Percentiles rank a stretch among this genome's conserved stretches.
Conservation (phyloP, 139 green algal species). For the Monoraphidium neglectum region DNA sequence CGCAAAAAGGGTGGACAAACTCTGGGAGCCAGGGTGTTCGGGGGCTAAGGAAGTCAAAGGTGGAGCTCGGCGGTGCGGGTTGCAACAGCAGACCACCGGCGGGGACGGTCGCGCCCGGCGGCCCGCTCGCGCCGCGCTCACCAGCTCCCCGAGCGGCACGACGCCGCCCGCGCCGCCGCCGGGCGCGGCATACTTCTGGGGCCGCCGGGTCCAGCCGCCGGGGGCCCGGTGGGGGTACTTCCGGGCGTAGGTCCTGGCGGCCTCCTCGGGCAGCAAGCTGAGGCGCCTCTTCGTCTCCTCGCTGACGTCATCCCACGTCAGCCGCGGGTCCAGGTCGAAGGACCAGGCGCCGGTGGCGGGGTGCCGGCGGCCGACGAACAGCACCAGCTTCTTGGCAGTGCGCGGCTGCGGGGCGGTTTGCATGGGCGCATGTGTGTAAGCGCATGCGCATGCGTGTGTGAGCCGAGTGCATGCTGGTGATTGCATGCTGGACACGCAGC, state of each 20-base stretch:
- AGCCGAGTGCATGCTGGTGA: too few relatives aligned
- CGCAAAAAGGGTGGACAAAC: too few relatives aligned
- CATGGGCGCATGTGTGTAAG: too few relatives aligned
- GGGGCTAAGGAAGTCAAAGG: too few relatives aligned
- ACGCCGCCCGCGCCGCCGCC: constrained; percentile 14
- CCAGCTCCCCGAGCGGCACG: constrained; percentile 49
- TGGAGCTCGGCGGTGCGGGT: too few relatives aligned
- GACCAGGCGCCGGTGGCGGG: constrained; percentile 24
- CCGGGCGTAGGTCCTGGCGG: constrained; percentile 38
- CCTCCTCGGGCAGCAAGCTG: constrained; percentile 45
- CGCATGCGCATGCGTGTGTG: too few relatives aligned
- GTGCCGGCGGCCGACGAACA: constrained; percentile 42
- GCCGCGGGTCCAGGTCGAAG: constrained; percentile 49
- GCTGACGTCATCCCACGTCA: constrained; percentile 51
- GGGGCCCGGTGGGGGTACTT: constrained; percentile 48
- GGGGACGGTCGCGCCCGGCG: too few relatives aligned
- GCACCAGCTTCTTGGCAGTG: constrained; percentile 51
- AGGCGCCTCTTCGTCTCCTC: constrained; percentile 51
- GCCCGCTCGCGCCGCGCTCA: constrained; percentile 5
- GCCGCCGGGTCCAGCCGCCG: constrained; percentile 44
- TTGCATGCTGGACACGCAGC: too few relatives aligned
- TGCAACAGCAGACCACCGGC: too few relatives aligned
- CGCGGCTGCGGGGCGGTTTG: constrained; percentile 45
- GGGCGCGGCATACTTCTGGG: constrained; percentile 50
- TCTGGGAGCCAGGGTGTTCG: too few relatives aligned